phyloP scores from a whole-genome alignment of 2,329 filamentous ascomycete genomes.

The Ophiosphaerella korrae region DNA sequence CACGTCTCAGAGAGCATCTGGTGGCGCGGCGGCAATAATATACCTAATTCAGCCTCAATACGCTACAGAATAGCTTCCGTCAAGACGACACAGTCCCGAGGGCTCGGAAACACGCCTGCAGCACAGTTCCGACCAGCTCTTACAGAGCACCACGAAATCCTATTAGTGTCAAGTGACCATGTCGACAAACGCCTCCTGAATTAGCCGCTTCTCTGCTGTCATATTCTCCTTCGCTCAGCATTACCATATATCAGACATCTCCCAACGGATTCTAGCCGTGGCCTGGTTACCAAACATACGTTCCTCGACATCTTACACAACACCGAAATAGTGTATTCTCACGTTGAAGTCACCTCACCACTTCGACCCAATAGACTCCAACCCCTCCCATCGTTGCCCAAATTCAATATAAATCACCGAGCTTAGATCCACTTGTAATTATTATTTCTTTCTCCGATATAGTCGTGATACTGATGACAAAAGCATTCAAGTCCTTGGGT shows the following conservation, averaged over 20 bases:
- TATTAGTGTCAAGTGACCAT: slow-evolving; percentile 38
- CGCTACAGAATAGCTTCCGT: slow-evolving; percentile 22
- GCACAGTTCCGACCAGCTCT: slow-evolving; percentile 23
- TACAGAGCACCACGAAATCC: slow-evolving; percentile 25
- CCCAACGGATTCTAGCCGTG: slow-evolving; percentile 11
- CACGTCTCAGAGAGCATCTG: slow-evolving; percentile 14
- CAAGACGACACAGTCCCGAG: slow-evolving; percentile 23
- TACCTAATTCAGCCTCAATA: slow-evolving; percentile 23
- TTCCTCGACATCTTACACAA: slow-evolving; percentile 2
- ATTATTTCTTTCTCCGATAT: neutral
- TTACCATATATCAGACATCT: slow-evolving; percentile 7
- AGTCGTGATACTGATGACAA: too few relatives aligned
- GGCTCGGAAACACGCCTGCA: slow-evolving; percentile 30
- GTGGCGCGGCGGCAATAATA: slow-evolving; percentile 20
- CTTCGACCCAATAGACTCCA: neutral
- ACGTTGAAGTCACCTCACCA: neutral
- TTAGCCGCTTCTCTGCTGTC: slow-evolving; percentile 12
- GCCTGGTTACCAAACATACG: slow-evolving; percentile 5
- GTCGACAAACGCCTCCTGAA: slow-evolving; percentile 20
- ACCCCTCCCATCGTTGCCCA: neutral
- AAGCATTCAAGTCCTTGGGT: neutral
- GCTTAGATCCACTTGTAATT: slow-evolving; percentile 9
- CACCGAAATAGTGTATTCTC: too few relatives aligned
- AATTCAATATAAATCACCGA: neutral
- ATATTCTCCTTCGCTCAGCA: slow-evolving; percentile 13